Evolutionary conservation across 148 eudicot species (phyloP).

Genomic region (Suaeda aralocaspica): DNA sequence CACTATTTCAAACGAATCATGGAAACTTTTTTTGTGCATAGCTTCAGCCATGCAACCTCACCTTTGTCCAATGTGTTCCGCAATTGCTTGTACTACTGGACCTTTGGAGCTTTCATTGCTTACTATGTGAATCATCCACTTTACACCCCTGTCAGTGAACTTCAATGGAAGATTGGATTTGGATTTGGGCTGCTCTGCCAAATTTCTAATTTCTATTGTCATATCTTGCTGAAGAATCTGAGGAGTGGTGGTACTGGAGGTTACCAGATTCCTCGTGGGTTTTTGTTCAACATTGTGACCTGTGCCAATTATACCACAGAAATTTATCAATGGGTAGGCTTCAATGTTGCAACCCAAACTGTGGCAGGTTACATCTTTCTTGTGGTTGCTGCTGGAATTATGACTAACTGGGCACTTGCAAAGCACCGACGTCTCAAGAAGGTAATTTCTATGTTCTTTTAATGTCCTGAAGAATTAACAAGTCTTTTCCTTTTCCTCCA

Average conservation of each 20-base stretch:
- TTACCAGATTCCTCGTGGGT: slow-evolving; percentile 89
- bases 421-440: slow-evolving; percentile 87
- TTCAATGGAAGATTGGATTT: slow-evolving; percentile 90
- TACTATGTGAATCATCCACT: slow-evolving; percentile 87
- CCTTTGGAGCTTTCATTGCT: slow-evolving; percentile 85
- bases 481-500: background rate
- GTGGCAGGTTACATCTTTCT: slow-evolving; percentile 82
- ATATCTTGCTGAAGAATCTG: slow-evolving; percentile 83
- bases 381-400: slow-evolving; percentile 77
- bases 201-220: slow-evolving; percentile 84
- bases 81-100: slow-evolving; percentile 92
- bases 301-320: slow-evolving; percentile 97
- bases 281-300: slow-evolving; percentile 91
- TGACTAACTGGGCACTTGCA: slow-evolving; percentile 99
- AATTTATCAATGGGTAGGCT: slow-evolving; percentile 98
- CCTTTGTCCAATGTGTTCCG: slow-evolving; percentile 88
- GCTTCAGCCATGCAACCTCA: slow-evolving; percentile 97
- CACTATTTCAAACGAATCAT: slow-evolving; percentile 92
- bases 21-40: slow-evolving; percentile 96
- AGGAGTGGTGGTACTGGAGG: slow-evolving; percentile 63
- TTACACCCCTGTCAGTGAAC: slow-evolving; percentile 85
- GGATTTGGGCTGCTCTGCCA: slow-evolving; percentile 80
- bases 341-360: slow-evolving; percentile 93
- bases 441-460: slow-evolving; percentile 40
- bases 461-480: background rate